phyloP scores from a whole-genome alignment of 805 yeast genomes.

The Scheffersomyces stipitis region DNA sequence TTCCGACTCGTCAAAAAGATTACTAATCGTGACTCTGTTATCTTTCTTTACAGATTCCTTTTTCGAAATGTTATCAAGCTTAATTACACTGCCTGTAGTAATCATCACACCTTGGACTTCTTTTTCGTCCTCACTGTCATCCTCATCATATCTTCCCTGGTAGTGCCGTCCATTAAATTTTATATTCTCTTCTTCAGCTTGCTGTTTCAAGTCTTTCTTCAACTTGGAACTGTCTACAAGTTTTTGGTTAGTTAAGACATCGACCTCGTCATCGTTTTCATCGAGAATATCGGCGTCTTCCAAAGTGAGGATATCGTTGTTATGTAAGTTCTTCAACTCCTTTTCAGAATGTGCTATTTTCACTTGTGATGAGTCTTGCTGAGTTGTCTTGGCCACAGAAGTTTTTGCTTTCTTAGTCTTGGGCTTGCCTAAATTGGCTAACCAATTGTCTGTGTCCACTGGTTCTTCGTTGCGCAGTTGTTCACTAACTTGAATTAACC shows the following conservation, averaged over 20 bases:
- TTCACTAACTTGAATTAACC: background rate
- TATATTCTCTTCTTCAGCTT: constrained; percentile 19
- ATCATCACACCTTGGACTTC: constrained; percentile 5
- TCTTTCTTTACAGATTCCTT: too few relatives aligned
- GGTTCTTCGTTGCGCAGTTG: constrained; percentile 20
- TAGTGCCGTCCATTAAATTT: constrained; percentile 22
- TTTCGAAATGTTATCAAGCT: background rate
- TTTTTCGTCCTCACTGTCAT: constrained; percentile 12
- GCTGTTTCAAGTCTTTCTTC: constrained; percentile 27
- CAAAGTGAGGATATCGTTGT: constrained; percentile 56
- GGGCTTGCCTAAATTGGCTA: constrained; percentile 27
- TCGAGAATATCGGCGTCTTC: constrained; percentile 46
- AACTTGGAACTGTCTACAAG: constrained; percentile 23
- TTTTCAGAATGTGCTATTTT: constrained; percentile 46
- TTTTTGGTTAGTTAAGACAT: constrained; percentile 41
- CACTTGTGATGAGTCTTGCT: constrained; percentile 32
- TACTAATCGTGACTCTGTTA: background rate
- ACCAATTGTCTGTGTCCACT: constrained; percentile 42
- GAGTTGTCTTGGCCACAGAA: constrained; percentile 1
- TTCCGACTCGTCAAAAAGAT: constrained; percentile 8
- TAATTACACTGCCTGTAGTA: constrained; percentile 7
- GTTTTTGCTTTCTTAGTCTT: constrained; percentile 4
- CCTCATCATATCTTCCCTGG: constrained; percentile 7
- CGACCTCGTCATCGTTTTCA: constrained; percentile 30
- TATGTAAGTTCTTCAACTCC: constrained; percentile 38